phyloP scores from a whole-genome alignment of 352 stramenopile genomes.

The Phytophthora lateralis region DNA sequence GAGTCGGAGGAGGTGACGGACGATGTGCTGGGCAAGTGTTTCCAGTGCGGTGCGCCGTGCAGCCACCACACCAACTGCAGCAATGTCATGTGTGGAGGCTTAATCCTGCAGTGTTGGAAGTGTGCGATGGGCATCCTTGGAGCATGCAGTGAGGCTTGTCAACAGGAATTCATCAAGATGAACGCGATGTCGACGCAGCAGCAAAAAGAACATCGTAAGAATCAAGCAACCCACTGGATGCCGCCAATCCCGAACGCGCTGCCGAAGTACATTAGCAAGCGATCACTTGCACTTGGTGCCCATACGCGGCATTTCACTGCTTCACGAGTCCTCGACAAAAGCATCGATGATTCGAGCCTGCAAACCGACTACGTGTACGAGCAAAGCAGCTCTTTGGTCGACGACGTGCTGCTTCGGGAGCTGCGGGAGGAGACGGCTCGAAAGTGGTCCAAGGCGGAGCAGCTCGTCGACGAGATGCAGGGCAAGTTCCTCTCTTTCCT shows the following conservation, averaged over 20 bases:
- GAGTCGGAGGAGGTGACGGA: slow-evolving; percentile 52
- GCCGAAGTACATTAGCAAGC: slow-evolving; percentile 22
- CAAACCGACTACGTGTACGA: slow-evolving; percentile 34
- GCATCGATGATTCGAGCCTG: slow-evolving; percentile 27
- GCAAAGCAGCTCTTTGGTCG: slow-evolving; percentile 27
- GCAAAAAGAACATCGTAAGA: slow-evolving; percentile 57
- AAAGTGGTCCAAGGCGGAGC: slow-evolving; percentile 54
- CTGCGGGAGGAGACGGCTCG: slow-evolving; percentile 43
- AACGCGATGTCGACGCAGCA: slow-evolving; percentile 43
- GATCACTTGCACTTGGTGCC: slow-evolving; percentile 34
- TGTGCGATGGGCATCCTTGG: slow-evolving; percentile 44
- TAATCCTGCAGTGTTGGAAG: slow-evolving; percentile 62
- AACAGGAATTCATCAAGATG: slow-evolving; percentile 64
- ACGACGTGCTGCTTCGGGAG: slow-evolving; percentile 45
- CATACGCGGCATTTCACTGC: slow-evolving; percentile 26
- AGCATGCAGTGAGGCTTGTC: slow-evolving; percentile 58
- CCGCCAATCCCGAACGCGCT: slow-evolving; percentile 45
- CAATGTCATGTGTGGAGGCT: slow-evolving; percentile 63
- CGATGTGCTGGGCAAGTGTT: slow-evolving; percentile 69
- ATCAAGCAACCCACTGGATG: slow-evolving; percentile 50
- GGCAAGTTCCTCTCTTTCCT: slow-evolving; percentile 75
- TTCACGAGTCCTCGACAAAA: slow-evolving; percentile 39
- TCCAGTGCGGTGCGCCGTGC: slow-evolving; percentile 61
- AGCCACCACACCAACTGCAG: slow-evolving; percentile 56
- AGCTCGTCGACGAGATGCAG: slow-evolving; percentile 68